Evolutionary conservation across 192 early-diverging fungal species (phyloP).

Genomic region (Entrophospora sp.): DNA sequence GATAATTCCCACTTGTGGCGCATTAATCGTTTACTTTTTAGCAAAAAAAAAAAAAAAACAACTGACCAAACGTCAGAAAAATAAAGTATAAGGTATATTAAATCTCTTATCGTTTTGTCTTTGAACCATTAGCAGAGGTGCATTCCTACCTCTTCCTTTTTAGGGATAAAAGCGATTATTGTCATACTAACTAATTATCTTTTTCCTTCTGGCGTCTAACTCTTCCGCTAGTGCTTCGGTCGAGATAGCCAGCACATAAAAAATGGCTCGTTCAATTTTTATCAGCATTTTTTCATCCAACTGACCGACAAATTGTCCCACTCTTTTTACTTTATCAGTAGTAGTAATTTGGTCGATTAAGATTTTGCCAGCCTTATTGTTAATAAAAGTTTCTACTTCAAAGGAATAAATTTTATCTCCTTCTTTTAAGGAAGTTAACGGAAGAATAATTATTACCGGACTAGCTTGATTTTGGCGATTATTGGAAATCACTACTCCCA

Average conservation of each 20-base stretch:
- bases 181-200: not conserved
- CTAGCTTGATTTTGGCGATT: not conserved
- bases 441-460: not conserved
- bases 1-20: too few species aligned
- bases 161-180: too few species aligned
- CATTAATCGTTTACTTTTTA: too few species aligned
- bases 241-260: not conserved
- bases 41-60: too few species aligned
- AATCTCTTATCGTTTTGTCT: too few species aligned
- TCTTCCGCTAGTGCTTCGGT: not conserved
- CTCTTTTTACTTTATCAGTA: not conserved
- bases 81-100: too few species aligned
- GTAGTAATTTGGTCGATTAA: slow-evolving; percentile 4
- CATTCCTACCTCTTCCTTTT: too few species aligned
- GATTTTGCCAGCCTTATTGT: not conserved
- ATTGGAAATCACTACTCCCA: not conserved
- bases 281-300: not conserved
- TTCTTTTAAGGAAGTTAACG: not conserved
- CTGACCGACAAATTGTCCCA: not conserved
- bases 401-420: slow-evolving; percentile 13
- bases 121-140: too few species aligned
- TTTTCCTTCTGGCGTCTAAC: not conserved
- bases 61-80: too few species aligned
- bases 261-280: not conserved
- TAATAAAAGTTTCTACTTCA: not conserved